A percentile compares a stretch with the other conserved stretches of the same genome.
Conservation (phyloP, 352 stramenopile species). For the Pythium coloratum region DNA sequence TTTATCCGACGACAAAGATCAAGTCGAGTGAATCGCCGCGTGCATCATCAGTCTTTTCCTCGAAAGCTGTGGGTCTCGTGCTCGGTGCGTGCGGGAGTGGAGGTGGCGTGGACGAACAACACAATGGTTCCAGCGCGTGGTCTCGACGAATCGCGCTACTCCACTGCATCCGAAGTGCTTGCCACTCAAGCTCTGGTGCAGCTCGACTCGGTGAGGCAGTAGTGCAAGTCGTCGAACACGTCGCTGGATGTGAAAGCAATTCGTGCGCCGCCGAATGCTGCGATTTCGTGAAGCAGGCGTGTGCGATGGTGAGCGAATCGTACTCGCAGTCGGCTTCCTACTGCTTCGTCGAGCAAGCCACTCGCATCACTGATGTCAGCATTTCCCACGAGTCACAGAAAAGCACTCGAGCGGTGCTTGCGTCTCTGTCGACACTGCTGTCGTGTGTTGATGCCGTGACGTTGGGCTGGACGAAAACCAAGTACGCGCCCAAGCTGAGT, state of each 20-base stretch:
- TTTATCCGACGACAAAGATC: constrained; percentile 12
- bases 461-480: constrained; percentile 2
- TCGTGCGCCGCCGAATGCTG: constrained; percentile 45
- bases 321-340: constrained; percentile 21
- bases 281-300: constrained; percentile 45
- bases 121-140: constrained; percentile 34
- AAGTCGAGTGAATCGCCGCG: background rate
- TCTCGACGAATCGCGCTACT: constrained; percentile 45
- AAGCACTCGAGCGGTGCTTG: background rate
- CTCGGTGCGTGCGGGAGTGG: constrained; percentile 10
- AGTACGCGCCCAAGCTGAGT: constrained; percentile 11
- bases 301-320: constrained; percentile 37
- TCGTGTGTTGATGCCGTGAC: constrained; percentile 17
- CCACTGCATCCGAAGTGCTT: constrained; percentile 44
- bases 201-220: constrained; percentile 42
- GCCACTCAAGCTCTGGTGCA: constrained; percentile 43
- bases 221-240: constrained; percentile 45
- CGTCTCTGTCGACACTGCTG: constrained; percentile 5
- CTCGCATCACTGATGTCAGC: constrained; percentile 2
- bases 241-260: constrained; percentile 35
- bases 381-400: background rate
- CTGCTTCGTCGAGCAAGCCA: constrained; percentile 22
- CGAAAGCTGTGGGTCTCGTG: constrained; percentile 16
- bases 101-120: background rate
- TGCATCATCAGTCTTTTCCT: background rate